Base-by-base conservation (phyloP, 2,329 filamentous ascomycete genomes). In the Xylogone sp. region DNA sequence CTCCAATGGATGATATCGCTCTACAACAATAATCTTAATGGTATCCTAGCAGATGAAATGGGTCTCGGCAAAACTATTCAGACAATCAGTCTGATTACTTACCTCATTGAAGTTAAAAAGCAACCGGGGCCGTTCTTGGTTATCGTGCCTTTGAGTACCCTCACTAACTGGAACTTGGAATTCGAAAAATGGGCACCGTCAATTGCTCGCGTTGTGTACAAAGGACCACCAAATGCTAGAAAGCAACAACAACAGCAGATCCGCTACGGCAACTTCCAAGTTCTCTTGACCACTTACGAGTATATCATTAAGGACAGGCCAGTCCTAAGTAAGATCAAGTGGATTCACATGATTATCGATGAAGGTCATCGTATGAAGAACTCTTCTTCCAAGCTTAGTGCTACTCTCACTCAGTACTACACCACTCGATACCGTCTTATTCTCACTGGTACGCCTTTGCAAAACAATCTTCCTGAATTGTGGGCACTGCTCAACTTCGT, bases 311-410 rank as follows among this genome's bases (percentile, higher is more conserved):
- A 97, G 75, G 94, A 99, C 66, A 85, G 94, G 31, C 93, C 93
- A 0, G 79, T 99, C 60, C 75, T 99, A 12, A 95, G 90, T 77
- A 97, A 97, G 78, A 93, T 99, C 73, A 97, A 97, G 73, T 99
- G 94, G 94, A 87, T 97, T 63, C 94, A 99, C 74, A 97, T 99
- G 94, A 97, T 99, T 63, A 94, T 99, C 59, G 94, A 99, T 64
- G 94, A 99, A 77, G 94, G 94, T 73, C 94, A 99, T 71, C 91
- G 94, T 69, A 99, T 99, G 94, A 99, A 99, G 82, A 99, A 99
- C 71, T 81, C 90, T 24, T 87, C 94, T 62, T 99, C 94, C 9
- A 99, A 99, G 74, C 80, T 99, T 61, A 97, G 90, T 70, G 90
- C 86, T 59, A 97, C 94, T 3, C 90, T 99, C 58, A 92, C 93